Percentiles rank a stretch among this genome's conserved stretches.
These are phyloP conservation scores for Collybia sp. DNA, from an alignment of 768 basidiomycete species.

Conservation along the genomic window DNA sequence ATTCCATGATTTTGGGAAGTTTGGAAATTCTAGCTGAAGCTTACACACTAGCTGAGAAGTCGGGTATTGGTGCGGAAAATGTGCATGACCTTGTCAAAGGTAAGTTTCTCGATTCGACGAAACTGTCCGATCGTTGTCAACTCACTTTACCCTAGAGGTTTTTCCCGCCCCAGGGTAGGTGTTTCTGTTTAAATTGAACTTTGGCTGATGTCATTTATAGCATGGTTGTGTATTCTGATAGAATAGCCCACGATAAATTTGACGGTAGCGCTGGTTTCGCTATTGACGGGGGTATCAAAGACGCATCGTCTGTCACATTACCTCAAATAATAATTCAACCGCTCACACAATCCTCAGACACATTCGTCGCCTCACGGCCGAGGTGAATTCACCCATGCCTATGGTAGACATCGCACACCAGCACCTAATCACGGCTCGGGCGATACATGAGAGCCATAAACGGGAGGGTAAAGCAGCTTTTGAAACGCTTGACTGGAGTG, in stretches of 20 bases:
- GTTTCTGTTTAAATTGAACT: slow-evolving; percentile 1
- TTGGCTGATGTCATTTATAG: slow-evolving; percentile 22
- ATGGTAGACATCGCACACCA: slow-evolving; percentile 68
- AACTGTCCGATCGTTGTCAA: slow-evolving; percentile 1
- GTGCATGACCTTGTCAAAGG: slow-evolving; percentile 58
- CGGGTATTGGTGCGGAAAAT: slow-evolving; percentile 66
- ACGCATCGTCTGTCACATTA: slow-evolving; percentile 48
- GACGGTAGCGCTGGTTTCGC: slow-evolving; percentile 72
- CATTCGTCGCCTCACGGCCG: slow-evolving; percentile 64
- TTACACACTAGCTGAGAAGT: slow-evolving; percentile 82
- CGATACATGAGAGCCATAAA: slow-evolving; percentile 50
- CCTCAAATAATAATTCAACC: background rate
- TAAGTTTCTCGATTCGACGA: slow-evolving; percentile 12
- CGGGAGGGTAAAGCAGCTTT: slow-evolving; percentile 41
- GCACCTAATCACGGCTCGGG: slow-evolving; percentile 75
- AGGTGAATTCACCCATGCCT: slow-evolving; percentile 68
- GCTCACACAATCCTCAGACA: slow-evolving; percentile 33
- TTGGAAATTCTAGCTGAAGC: slow-evolving; percentile 79
- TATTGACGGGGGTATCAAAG: slow-evolving; percentile 86
- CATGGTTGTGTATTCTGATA: slow-evolving; percentile 52
- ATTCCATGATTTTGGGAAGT: slow-evolving; percentile 70
- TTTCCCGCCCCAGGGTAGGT: slow-evolving; percentile 59
- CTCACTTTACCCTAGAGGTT: slow-evolving; percentile 36
- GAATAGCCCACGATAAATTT: slow-evolving; percentile 72
- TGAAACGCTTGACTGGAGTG: slow-evolving; percentile 78